phyloP scores from a whole-genome alignment of 805 yeast species.

The Clavispora carvajalis region DNA sequence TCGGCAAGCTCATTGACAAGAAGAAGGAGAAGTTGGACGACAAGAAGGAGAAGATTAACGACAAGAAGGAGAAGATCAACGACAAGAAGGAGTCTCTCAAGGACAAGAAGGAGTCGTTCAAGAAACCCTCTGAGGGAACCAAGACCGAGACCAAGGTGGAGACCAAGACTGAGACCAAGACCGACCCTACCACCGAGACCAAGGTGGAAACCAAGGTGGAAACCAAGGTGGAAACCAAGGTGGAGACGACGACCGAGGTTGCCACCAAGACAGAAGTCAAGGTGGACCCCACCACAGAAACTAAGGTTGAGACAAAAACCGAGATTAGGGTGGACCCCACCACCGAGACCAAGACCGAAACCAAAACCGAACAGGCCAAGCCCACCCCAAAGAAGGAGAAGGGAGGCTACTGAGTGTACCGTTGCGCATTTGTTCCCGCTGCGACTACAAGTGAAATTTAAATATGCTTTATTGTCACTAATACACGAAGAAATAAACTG shows the following conservation, averaged over 20 bases:
- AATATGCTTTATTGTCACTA: slow-evolving; percentile 6
- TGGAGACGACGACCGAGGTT: background rate
- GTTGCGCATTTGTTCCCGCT: background rate
- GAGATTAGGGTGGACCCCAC: background rate
- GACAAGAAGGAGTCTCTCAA: background rate
- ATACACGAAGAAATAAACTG: slow-evolving; percentile 12
- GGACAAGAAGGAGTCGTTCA: background rate
- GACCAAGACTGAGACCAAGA: background rate
- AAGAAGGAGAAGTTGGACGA: background rate
- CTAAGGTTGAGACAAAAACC: background rate
- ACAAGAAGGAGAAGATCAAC: background rate
- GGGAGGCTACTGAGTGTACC: background rate
- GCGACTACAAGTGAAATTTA: background rate
- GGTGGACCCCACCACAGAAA: background rate
- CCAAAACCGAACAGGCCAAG: background rate
- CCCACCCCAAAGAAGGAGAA: background rate
- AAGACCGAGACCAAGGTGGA: background rate
- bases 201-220: background rate
- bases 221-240: background rate
- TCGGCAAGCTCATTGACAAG: background rate
- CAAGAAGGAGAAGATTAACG: background rate
- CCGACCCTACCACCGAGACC: background rate
- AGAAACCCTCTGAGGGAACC: background rate
- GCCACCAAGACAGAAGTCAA: background rate
- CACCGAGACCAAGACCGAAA: background rate